phyloP scores from a whole-genome alignment of 108 stramenopile species.

The Fragilaria radians region DNA sequence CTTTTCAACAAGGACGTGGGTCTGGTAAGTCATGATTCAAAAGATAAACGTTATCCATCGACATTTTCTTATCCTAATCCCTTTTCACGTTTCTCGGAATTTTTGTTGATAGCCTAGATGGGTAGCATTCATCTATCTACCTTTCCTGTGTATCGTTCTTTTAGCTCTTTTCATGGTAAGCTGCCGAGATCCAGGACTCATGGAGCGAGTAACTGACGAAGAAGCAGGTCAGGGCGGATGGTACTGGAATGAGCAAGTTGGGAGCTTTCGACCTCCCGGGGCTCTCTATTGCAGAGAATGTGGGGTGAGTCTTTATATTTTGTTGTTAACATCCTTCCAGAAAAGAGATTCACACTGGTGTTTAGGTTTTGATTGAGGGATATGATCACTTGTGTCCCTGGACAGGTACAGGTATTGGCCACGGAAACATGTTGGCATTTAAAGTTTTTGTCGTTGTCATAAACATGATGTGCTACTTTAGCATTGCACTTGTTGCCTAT shows the following conservation, averaged over 20 bases:
- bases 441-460: conserved; percentile 75
- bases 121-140: conserved; percentile 68
- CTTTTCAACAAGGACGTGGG: conserved; percentile 53
- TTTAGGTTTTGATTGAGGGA: conserved; percentile 57
- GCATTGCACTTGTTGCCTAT: conserved; percentile 58
- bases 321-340: not conserved
- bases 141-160: conserved; percentile 56
- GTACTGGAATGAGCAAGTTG: conserved; percentile 91
- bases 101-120: conserved; percentile 46
- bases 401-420: conserved; percentile 80
- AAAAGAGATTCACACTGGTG: not conserved
- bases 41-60: conserved; percentile 2
- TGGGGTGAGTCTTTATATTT: conserved; percentile 27
- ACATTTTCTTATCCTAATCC: not conserved
- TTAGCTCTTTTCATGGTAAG: conserved; percentile 66
- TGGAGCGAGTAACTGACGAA: conserved; percentile 79
- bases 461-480: conserved; percentile 83
- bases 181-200: conserved; percentile 82
- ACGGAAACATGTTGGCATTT: conserved; percentile 70
- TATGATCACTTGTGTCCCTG: conserved; percentile 86
- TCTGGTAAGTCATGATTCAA: conserved; percentile 43
- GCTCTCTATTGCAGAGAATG: conserved; percentile 85
- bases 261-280: conserved; percentile 82
- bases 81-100: not conserved
- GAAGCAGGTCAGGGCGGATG: conserved; percentile 80